phyloP scores from a whole-genome alignment of 176 grass and related monocot species.

The Ananas comosus region DNA sequence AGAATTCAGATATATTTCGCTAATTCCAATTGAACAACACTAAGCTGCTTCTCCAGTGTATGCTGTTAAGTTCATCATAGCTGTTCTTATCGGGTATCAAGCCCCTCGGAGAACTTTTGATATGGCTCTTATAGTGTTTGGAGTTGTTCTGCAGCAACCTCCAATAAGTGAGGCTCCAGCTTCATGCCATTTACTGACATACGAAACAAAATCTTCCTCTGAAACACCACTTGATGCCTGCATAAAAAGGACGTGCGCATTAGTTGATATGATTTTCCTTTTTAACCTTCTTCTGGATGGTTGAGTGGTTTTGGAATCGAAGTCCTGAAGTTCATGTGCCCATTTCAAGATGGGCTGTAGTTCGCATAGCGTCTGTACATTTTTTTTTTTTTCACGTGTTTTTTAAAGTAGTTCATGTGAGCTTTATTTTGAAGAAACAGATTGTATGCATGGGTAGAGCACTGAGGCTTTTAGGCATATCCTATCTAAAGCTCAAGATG shows the following conservation, averaged over 20 bases:
- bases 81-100: neutral
- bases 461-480: neutral
- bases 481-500: neutral
- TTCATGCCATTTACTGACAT: constrained; percentile 52
- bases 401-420: too few species aligned
- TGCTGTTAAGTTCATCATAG: too few species aligned
- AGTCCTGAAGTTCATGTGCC: neutral
- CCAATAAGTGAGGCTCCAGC: constrained; percentile 68
- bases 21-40: too few species aligned
- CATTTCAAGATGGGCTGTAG: neutral
- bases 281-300: neutral
- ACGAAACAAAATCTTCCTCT: constrained; percentile 58
- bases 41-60: too few species aligned
- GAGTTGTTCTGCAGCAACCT: constrained; percentile 66
- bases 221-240: constrained; percentile 34
- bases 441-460: neutral
- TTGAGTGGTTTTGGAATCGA: too few species aligned
- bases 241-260: constrained; percentile 6
- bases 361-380: too few species aligned
- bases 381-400: too few species aligned
- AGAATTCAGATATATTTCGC: too few species aligned
- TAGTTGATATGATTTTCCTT: neutral
- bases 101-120: constrained; percentile 32
- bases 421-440: neutral
- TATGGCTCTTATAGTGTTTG: constrained; percentile 49